Evolutionary conservation across 1,284 basidiomycete genomes (phyloP).

Genomic region (Amylostereum areolatum): DNA sequence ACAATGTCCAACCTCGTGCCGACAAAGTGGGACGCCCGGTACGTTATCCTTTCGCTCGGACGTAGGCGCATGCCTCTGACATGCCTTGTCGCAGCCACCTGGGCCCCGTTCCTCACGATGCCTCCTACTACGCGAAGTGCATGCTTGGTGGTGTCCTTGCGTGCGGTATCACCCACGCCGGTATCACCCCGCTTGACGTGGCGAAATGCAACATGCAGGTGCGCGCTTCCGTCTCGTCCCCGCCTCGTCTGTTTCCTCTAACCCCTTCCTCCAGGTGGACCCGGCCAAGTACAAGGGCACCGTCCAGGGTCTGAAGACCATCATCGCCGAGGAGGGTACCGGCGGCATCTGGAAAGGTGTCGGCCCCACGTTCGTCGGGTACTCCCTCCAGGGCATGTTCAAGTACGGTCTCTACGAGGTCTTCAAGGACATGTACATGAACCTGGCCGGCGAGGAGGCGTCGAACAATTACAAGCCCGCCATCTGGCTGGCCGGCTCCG

Average conservation of each 20-base stretch:
- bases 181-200: constrained; percentile 90
- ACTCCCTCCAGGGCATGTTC: constrained; percentile 94
- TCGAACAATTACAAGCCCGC: constrained; percentile 83
- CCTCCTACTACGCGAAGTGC: constrained; percentile 70
- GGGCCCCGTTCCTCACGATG: constrained; percentile 70
- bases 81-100: constrained; percentile 37
- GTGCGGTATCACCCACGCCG: constrained; percentile 92
- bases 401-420: constrained; percentile 96
- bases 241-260: constrained; percentile 2
- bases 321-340: constrained; percentile 79
- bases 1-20: constrained; percentile 28
- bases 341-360: constrained; percentile 92
- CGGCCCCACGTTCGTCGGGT: constrained; percentile 88
- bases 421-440: constrained; percentile 92
- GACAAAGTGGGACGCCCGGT: constrained; percentile 73
- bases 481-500: constrained; percentile 93
- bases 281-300: constrained; percentile 76
- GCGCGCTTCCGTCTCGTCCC: constrained; percentile 20
- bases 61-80: constrained; percentile 1
- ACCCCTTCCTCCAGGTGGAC: constrained; percentile 51
- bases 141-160: constrained; percentile 90
- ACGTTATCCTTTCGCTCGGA: constrained; percentile 11
- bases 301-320: constrained; percentile 63
- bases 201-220: constrained; percentile 99
- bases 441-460: constrained; percentile 81